Evolutionary conservation across 176 grass and related monocot genomes (phyloP), one percentile per base, ranked within the genome.

Genomic region (Avena sativa): DNA sequence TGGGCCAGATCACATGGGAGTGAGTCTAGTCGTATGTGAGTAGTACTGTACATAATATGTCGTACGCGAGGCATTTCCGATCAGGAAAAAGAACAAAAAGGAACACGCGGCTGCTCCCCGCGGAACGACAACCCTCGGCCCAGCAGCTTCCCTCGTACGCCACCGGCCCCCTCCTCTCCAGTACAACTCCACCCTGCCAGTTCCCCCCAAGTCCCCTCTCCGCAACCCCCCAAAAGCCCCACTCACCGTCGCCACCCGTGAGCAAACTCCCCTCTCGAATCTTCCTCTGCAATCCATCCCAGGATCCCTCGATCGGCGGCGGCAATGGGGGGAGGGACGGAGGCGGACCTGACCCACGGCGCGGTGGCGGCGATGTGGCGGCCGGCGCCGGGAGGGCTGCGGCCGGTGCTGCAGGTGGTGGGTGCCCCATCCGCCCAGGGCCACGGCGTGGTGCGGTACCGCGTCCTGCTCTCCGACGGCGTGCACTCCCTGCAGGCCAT

Each of bases 401-500:
- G 84, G 3, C 92, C 97, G 34, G 89, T 94, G 80, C 85, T 98
- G 76, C 94, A 98, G 94, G 87, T 98, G 30, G 64, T 83, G 79
- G 92, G 94, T 46, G 73, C 57, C 30, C 72, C 52, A 26, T 25
- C 13, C 79, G 81, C 49, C 17, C 17, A 52, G 13, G 23, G 47
- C 32, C 21, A 8, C 5, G 46, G 59, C 34, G 23, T 84, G 6
- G 90, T 91, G 67, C 93, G 92, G 38, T 96, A 74, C 83, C 88
- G 94, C 25, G 91, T 98, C 90, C 46, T 94, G 49, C 84, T 98
- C 30, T 98, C 97, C 49, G 97, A 98, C 60, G 97, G 97, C 58
- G 63, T 65, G 26, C 81, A 94, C 87, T 83, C 84, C 71, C 89
- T 89, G 76, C 92, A 96, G 85, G 89, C 89, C 40, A 93, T 93